A percentile compares a stretch with the other conserved stretches of the same genome.
These are phyloP conservation scores for Daldinia concentrica DNA, from an alignment of 495 filamentous ascomycete species.

Conservation along the genomic window DNA sequence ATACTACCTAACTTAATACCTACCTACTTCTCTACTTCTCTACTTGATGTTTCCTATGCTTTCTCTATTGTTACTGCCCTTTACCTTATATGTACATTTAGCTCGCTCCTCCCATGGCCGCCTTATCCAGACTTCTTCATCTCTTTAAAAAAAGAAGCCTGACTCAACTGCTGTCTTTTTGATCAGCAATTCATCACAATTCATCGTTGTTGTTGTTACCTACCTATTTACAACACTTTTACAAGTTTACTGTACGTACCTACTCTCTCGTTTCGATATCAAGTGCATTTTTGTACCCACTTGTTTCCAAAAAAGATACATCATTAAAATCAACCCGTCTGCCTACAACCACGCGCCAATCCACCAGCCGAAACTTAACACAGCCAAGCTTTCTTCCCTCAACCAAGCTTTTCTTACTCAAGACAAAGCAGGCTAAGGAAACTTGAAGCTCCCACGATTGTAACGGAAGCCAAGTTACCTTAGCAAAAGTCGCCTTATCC, in stretches of 20 bases:
- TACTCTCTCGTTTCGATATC: conserved; percentile 7
- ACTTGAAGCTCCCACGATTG: conserved; percentile 1
- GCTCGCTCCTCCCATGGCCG: conserved; percentile 26
- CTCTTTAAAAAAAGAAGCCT: conserved; percentile 10
- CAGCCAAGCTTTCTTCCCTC: conserved; percentile 28
- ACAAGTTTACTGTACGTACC: not conserved
- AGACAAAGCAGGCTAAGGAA: conserved; percentile 8
- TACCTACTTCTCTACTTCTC: too few species aligned
- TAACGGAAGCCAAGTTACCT: conserved; percentile 21
- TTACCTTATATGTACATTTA: conserved; percentile 44
- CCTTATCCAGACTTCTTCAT: conserved; percentile 26
- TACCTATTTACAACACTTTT: not conserved
- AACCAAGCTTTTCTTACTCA: not conserved
- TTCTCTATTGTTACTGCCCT: conserved; percentile 8
- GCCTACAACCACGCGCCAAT: conserved; percentile 8
- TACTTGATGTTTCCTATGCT: too few species aligned
- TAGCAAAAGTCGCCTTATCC: not conserved
- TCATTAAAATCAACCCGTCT: conserved; percentile 9
- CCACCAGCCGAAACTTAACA: conserved; percentile 23
- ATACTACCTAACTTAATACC: not conserved
- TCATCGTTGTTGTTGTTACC: conserved; percentile 6
- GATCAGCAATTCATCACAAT: conserved; percentile 4
- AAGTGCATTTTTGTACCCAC: conserved; percentile 12
- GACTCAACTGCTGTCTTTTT: conserved; percentile 9
- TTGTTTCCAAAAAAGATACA: conserved; percentile 9